Base-by-base conservation (phyloP, 164 flowering plant species). In the Magnolia changhungtana region DNA sequence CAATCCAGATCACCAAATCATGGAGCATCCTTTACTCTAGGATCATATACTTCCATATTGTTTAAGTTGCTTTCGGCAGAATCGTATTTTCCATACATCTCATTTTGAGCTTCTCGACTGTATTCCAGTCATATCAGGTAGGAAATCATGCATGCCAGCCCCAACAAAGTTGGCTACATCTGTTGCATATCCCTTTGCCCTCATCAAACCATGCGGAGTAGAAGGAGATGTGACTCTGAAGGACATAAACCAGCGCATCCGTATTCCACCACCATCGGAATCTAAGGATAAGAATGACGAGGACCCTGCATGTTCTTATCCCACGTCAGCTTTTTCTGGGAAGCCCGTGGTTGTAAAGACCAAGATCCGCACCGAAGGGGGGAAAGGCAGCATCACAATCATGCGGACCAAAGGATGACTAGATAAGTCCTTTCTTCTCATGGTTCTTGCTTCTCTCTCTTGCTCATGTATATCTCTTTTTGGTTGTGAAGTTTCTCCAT, bases 311-410 rank as follows among this genome's bases (percentile, higher is more conserved):
- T 77, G 79, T 79, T 51, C 85, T 69, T 89, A 84, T 79, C 97
- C 92, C 11, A 96, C 88, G 68, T 92, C 99, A 24, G 98, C 98
- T 8, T 93, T 95, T 77, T 91, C 98, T 9, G 98, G 99, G 74
- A 95, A 95, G 84, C 99, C 96, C 49, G 98, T 95, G 9, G 96
- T 95, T 77, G 97, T 89, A 8, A 93, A 91, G 83, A 95, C 94
- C 10, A 95, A 90, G 80, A 93, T 95, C 72, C 96, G 84, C 74
- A 95, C 98, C 5, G 95, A 93, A 85, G 99, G 98, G 50, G 99
- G 99, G 64, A 93, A 88, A 81, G 98, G 98, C 14, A 95, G 99
- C 89, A 95, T 93, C 74, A 95, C 97, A 50, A 92, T 93, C 76
- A 91, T 90, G 97, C 87, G 97, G 82, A 95, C 98, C 65, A 95